Conservation (phyloP, 2,329 filamentous ascomycete species). For the Cladophialophora chaetospira region DNA sequence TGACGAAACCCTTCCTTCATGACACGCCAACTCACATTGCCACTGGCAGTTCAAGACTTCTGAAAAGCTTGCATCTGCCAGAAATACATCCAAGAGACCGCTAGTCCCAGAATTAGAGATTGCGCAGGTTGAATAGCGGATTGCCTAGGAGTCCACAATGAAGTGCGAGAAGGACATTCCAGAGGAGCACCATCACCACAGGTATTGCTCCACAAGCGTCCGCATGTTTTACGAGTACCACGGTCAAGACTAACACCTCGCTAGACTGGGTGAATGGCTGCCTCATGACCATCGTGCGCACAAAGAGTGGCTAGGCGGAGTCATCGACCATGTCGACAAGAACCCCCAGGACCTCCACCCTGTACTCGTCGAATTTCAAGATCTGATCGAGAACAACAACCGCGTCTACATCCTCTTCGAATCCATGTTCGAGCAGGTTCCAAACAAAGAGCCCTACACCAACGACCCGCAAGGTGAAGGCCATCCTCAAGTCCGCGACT, state of each 20-base stretch:
- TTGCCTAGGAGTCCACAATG: neutral
- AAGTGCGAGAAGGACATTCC: conserved; percentile 20
- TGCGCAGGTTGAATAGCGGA: too few relatives aligned
- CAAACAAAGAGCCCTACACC: conserved; percentile 60
- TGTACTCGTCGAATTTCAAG: conserved; percentile 64
- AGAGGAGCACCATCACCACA: conserved; percentile 7
- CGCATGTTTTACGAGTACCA: neutral
- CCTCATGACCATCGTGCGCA: conserved; percentile 65
- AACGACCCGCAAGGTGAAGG: conserved; percentile 60
- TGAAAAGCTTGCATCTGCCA: neutral
- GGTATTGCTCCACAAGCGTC: neutral
- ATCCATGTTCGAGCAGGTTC: conserved; percentile 70
- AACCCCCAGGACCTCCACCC: conserved; percentile 56
- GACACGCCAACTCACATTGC: neutral
- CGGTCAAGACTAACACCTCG: neutral
- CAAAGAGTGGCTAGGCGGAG: conserved; percentile 62
- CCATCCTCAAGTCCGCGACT: conserved; percentile 64
- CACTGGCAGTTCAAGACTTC: neutral
- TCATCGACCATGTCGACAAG: conserved; percentile 59
- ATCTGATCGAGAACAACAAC: conserved; percentile 65
- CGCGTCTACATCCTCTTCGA: conserved; percentile 68
- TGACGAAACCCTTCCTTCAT: neutral
- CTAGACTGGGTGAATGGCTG: conserved; percentile 59
- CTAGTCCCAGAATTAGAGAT: neutral
- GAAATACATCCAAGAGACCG: neutral